phyloP scores from a whole-genome alignment of 164 flowering plant genomes.

The Piper longum region DNA sequence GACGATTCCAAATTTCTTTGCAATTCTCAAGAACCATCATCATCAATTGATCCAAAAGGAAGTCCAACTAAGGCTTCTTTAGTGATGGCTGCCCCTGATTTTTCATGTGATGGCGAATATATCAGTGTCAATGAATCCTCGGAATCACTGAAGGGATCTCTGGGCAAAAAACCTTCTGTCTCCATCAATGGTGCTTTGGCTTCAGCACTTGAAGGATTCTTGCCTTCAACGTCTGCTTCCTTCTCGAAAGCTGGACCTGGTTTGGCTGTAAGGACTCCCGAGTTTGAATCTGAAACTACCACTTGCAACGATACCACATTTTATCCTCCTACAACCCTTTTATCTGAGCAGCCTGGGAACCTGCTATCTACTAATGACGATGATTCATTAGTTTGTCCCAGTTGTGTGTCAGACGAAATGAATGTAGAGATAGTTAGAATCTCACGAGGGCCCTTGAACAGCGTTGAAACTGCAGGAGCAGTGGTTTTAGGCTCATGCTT shows the following conservation, averaged over 20 bases:
- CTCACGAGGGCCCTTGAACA: no score
- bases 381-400: neutral
- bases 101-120: slow-evolving; percentile 36
- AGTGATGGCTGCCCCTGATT: slow-evolving; percentile 50
- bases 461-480: no score
- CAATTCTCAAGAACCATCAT: neutral
- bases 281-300: slow-evolving; percentile 28
- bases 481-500: no score
- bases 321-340: neutral
- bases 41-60: slow-evolving; percentile 9
- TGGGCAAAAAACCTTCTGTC: slow-evolving; percentile 14
- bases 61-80: slow-evolving; percentile 24
- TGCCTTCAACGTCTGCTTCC: slow-evolving; percentile 21
- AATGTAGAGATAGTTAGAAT: no score
- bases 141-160: slow-evolving; percentile 12
- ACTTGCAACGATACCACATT: neutral
- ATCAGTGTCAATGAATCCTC: slow-evolving; percentile 10
- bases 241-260: slow-evolving; percentile 16
- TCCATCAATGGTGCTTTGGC: slow-evolving; percentile 82
- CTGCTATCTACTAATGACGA: neutral
- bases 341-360: neutral
- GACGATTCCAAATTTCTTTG: neutral
- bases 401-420: no score
- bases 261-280: slow-evolving; percentile 21
- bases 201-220: slow-evolving; percentile 57